A percentile compares a stretch with the other conserved stretches of the same genome.
phyloP scores from a whole-genome alignment of 2,329 filamentous ascomycete species.

The Xenosphaeropsis pyriputrescens region DNA sequence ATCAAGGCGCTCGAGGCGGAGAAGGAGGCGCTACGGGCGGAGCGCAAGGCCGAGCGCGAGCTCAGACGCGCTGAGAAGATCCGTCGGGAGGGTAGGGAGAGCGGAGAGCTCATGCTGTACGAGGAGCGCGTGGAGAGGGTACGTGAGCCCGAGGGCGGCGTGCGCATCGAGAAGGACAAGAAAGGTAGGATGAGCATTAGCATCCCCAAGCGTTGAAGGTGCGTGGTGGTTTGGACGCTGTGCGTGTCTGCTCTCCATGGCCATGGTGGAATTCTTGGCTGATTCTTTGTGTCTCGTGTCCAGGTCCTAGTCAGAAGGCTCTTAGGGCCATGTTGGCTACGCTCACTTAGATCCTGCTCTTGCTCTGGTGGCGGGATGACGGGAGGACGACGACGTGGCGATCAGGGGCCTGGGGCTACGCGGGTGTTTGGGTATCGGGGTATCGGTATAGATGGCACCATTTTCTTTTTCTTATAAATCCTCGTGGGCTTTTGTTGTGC shows the following conservation, averaged over 20 bases:
- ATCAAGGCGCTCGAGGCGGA: conserved; percentile 59
- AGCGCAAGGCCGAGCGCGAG: conserved; percentile 31
- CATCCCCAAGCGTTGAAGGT: conserved; percentile 39
- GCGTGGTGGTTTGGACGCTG: too few species aligned
- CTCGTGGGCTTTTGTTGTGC: too few species aligned
- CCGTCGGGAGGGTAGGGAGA: conserved; percentile 38
- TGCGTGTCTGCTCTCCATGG: too few species aligned
- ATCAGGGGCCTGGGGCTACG: too few species aligned
- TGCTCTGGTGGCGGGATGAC: too few species aligned
- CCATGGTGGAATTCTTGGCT: conserved; percentile 32
- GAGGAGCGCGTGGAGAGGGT: conserved; percentile 34
- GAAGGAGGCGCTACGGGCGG: conserved; percentile 38
- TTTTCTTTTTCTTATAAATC: too few species aligned
- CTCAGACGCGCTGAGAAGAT: conserved; percentile 32
- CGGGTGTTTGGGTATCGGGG: too few species aligned
- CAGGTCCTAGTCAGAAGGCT: conserved; percentile 48
- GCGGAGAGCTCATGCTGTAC: conserved; percentile 48
- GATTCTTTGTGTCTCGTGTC: conserved; percentile 7
- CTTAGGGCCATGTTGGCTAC: conserved; percentile 59
- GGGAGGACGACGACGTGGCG: too few species aligned
- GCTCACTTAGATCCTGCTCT: conserved; percentile 33
- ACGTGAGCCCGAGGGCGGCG: conserved; percentile 36
- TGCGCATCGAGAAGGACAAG: conserved; percentile 74
- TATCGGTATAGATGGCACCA: too few species aligned
- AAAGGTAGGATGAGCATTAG: conserved; percentile 92